These are phyloP conservation scores for Chrysosporium keratinophilum DNA, from an alignment of 2,329 filamentous ascomycete species.

Conservation along the genomic window DNA sequence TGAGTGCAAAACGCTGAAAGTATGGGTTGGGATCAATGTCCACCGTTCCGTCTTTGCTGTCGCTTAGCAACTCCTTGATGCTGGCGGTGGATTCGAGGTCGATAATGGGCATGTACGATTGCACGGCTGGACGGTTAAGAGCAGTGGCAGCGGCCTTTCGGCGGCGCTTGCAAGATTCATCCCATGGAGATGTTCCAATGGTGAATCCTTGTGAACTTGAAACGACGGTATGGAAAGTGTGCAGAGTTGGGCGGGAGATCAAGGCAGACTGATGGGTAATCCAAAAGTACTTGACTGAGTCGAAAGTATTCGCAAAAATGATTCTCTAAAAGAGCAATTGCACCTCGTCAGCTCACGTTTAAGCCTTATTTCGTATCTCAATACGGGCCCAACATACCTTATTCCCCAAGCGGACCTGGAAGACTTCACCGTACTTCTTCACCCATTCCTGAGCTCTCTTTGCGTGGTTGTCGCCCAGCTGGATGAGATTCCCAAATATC, in stretches of 20 bases:
- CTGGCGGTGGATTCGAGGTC: slow-evolving; percentile 64
- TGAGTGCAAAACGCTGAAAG: slow-evolving; percentile 65
- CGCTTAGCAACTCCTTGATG: slow-evolving; percentile 59
- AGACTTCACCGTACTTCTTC: slow-evolving; percentile 53
- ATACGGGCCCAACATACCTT: slow-evolving; percentile 35
- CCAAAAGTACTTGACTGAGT: slow-evolving; percentile 61
- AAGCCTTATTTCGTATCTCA: not conserved
- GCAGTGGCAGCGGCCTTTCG: slow-evolving; percentile 71
- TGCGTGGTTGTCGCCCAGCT: slow-evolving; percentile 50
- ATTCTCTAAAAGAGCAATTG: slow-evolving; percentile 44
- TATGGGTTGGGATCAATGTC: slow-evolving; percentile 64
- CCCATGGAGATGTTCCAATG: slow-evolving; percentile 75
- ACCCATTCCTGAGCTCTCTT: slow-evolving; percentile 47
- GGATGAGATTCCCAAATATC: slow-evolving; percentile 53
- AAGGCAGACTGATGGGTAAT: slow-evolving; percentile 67
- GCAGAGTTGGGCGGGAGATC: slow-evolving; percentile 65
- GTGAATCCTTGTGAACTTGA: slow-evolving; percentile 69
- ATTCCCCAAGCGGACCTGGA: slow-evolving; percentile 59
- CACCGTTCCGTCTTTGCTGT: slow-evolving; percentile 50
- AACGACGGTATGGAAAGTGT: slow-evolving; percentile 72
- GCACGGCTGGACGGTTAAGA: slow-evolving; percentile 62
- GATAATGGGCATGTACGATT: slow-evolving; percentile 72
- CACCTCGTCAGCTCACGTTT: not conserved
- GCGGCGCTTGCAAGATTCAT: slow-evolving; percentile 65
- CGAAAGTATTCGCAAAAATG: slow-evolving; percentile 68